Conservation (phyloP, 345 rosid genomes). For the Acer yangbiense region DNA sequence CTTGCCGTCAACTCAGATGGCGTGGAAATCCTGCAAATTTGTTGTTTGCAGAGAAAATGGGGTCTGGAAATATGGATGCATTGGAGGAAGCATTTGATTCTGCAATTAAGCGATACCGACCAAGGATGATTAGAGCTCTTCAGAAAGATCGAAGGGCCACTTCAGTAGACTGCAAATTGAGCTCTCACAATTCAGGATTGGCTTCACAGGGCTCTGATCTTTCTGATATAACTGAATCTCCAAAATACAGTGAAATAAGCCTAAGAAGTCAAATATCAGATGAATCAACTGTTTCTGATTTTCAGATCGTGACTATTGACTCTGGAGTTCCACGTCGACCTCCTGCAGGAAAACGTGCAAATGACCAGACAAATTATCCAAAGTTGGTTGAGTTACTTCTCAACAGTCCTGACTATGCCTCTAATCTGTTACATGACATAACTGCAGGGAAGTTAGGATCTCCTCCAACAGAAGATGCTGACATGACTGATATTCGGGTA, state of each 20-base stretch:
- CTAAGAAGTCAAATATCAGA: conserved; percentile 54
- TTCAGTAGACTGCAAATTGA: conserved; percentile 71
- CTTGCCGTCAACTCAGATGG: conserved; percentile 94
- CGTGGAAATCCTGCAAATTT: conserved; percentile 97
- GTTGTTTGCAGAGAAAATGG: conserved; percentile 69
- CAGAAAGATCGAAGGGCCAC: conserved; percentile 86
- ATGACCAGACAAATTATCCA: conserved; percentile 90
- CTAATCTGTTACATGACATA: conserved; percentile 74
- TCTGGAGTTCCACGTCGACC: conserved; percentile 97
- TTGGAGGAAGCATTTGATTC: conserved; percentile 78
- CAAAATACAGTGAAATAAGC: conserved; percentile 52
- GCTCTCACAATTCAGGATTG: conserved; percentile 45
- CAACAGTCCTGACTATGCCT: conserved; percentile 66
- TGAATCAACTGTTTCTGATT: conserved; percentile 46
- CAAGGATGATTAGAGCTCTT: conserved; percentile 75
- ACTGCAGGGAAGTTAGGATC: conserved; percentile 79
- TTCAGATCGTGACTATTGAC: conserved; percentile 84
- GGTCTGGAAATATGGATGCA: conserved; percentile 46
- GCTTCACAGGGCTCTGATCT: conserved; percentile 64
- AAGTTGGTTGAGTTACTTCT: conserved; percentile 90
- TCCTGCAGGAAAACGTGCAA: conserved; percentile 93
- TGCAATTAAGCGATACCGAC: conserved; percentile 69
- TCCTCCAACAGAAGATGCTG: conserved; percentile 46
- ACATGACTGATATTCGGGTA: conserved; percentile 26
- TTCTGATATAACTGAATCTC: conserved; percentile 69